Conservation (phyloP, 169 alveolate genomes). For the Eimeria acervulina region DNA sequence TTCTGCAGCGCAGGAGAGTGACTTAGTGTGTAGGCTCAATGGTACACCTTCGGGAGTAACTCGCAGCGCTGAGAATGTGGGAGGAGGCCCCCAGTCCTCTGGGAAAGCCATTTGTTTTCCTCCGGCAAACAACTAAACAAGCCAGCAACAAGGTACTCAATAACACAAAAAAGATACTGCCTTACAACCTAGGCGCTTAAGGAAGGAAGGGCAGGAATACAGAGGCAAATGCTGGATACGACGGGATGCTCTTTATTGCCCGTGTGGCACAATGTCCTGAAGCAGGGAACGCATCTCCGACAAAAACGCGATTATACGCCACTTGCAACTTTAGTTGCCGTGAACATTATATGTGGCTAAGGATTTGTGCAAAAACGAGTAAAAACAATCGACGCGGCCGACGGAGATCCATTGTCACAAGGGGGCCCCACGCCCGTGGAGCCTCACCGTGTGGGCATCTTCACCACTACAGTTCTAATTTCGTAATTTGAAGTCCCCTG, state of each 20-base stretch:
- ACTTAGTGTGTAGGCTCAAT: background rate
- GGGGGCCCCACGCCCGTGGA: constrained; percentile 43
- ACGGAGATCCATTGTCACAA: background rate
- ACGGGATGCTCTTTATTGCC: background rate
- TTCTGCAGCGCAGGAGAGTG: background rate
- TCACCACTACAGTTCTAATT: background rate
- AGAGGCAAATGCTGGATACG: background rate
- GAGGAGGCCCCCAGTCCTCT: constrained; percentile 49
- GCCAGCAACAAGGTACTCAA: background rate
- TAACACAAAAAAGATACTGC: background rate
- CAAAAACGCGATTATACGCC: background rate
- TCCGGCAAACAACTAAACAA: background rate
- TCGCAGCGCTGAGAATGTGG: background rate
- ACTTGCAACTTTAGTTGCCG: background rate
- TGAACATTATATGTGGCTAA: background rate
- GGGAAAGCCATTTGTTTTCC: constrained; percentile 3
- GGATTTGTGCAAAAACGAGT: background rate
- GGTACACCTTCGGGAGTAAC: constrained; percentile 44
- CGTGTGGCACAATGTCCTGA: background rate
- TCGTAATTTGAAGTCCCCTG: background rate
- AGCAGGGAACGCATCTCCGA: background rate
- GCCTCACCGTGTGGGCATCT: background rate
- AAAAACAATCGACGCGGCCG: background rate
- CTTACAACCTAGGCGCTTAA: background rate
- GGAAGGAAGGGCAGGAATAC: background rate